Evolutionary conservation across 1,139 yeast genomes (phyloP).

Genomic region (Magnusiomyces starmeri): DNA sequence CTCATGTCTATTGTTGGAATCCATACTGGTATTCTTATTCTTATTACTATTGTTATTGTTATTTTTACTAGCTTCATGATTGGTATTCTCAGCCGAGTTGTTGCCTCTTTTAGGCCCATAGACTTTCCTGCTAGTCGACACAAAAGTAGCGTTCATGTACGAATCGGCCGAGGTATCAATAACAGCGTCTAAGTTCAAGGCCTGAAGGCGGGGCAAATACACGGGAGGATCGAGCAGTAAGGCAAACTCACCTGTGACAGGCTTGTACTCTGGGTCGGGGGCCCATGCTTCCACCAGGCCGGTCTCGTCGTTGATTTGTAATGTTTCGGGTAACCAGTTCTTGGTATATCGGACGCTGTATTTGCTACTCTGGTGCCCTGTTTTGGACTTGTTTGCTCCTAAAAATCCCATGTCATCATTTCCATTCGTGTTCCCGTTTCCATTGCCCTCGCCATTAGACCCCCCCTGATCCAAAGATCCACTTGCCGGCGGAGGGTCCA

Average conservation of each 20-base stretch:
- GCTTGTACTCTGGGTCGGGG: conserved; percentile 21
- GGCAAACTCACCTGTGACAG: conserved; percentile 30
- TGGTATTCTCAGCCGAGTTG: not conserved
- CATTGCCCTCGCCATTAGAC: not conserved
- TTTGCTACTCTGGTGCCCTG: conserved; percentile 23
- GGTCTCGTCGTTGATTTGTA: conserved; percentile 15
- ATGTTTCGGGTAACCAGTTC: conserved; percentile 24
- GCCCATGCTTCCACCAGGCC: conserved; percentile 21
- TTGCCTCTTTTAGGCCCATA: conserved; percentile 4
- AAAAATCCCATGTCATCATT: conserved; percentile 13
- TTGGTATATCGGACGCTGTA: conserved; percentile 24
- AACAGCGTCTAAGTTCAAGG: conserved; percentile 22
- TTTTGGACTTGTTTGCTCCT: conserved; percentile 23
- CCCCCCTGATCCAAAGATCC: not conserved
- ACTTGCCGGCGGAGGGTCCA: conserved; percentile 5
- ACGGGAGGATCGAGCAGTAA: conserved; percentile 32
- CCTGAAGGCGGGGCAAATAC: conserved; percentile 23
- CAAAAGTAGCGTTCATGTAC: conserved; percentile 10
- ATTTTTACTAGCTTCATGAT: not conserved
- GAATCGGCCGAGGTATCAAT: conserved; percentile 8
- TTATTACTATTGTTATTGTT: conserved; percentile 3
- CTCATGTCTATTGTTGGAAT: not conserved
- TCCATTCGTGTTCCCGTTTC: not conserved
- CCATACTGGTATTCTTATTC: not conserved
- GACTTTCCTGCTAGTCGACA: not conserved